Evolutionary conservation across 129 eudicot species (phyloP).

Genomic region (Apium graveolens): DNA sequence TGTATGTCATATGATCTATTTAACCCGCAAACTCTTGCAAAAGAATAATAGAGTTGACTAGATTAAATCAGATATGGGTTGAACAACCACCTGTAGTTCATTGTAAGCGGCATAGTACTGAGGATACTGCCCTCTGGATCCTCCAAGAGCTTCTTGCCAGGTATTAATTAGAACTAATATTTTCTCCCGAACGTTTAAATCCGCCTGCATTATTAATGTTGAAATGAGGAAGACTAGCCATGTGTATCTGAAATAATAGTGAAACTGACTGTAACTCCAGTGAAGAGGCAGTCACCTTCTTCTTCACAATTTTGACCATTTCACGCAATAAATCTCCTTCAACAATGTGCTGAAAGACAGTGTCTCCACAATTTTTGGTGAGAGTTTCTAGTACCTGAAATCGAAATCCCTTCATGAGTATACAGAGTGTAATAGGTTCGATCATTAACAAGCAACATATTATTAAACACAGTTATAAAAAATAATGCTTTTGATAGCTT

Average conservation of each 20-base stretch:
- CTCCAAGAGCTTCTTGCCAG: conserved; percentile 98
- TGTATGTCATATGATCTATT: not conserved
- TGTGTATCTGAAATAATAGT: not conserved
- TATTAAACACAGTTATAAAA: not conserved
- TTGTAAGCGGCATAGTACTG: conserved; percentile 75
- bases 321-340: conserved; percentile 89
- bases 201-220: conserved; percentile 50
- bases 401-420: conserved; percentile 9
- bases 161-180: conserved; percentile 74
- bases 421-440: not conserved
- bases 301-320: conserved; percentile 93
- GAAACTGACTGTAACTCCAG: not conserved
- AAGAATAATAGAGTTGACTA: not conserved
- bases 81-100: conserved; percentile 60
- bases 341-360: conserved; percentile 60
- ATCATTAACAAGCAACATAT: not conserved
- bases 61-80: conserved; percentile 3
- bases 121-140: conserved; percentile 72
- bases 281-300: conserved; percentile 42
- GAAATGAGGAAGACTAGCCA: not conserved
- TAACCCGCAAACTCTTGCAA: not conserved
- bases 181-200: conserved; percentile 79
- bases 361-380: conserved; percentile 82
- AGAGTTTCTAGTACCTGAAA: conserved; percentile 84
- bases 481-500: not conserved